phyloP scores from a whole-genome alignment of 164 flowering plant genomes.

The Pachysandra terminalis region DNA sequence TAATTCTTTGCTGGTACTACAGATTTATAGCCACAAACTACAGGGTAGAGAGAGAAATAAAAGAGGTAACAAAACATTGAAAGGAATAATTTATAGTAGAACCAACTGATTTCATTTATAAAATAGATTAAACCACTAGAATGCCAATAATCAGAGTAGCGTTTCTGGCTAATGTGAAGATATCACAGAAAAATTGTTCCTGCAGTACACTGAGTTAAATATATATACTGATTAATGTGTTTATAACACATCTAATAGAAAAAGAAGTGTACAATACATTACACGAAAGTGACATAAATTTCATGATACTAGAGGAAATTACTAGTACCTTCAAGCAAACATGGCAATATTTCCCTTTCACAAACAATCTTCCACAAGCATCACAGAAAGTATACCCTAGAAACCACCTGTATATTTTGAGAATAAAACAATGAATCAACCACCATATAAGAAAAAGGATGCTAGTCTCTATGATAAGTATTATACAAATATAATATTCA shows the following conservation, averaged over 20 bases:
- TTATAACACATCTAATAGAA: no score
- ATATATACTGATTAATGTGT: no score
- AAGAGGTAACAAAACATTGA: no score
- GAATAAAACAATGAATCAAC: constrained; percentile 6
- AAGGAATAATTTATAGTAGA: no score
- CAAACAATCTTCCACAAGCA: constrained; percentile 99
- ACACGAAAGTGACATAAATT: no score
- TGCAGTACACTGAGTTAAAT: background rate
- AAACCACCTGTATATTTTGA: constrained; percentile 72
- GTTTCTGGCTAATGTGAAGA: background rate
- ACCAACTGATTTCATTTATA: background rate
- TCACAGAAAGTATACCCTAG: constrained; percentile 95
- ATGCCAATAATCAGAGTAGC: background rate
- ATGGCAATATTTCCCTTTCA: constrained; percentile 93
- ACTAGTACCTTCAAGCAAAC: constrained; percentile 91
- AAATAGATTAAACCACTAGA: background rate
- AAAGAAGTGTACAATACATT: no score
- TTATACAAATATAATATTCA: no score
- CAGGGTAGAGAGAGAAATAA: background rate
- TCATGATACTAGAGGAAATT: background rate
- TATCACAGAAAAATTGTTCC: background rate
- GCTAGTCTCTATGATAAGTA: background rate
- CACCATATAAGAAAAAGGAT: background rate
- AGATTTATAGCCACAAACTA: no score
- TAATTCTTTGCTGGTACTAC: background rate